Evolutionary conservation across 495 filamentous ascomycete genomes (phyloP).

Genomic region (Xylaria sp.): DNA sequence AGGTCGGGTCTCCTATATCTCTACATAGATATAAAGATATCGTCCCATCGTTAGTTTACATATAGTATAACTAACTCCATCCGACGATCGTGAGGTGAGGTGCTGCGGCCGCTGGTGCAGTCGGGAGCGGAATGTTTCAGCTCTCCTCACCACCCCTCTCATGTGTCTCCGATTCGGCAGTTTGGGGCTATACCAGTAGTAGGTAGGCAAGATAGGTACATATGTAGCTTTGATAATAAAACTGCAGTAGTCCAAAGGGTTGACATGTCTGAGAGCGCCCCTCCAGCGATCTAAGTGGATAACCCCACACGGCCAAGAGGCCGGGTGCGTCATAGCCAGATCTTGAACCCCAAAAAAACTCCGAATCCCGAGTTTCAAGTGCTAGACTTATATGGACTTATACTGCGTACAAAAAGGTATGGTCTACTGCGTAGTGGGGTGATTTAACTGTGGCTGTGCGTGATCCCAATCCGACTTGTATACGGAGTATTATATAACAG

Average conservation of each 20-base stretch:
- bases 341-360: constrained; percentile 20
- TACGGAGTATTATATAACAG: too few relatives aligned
- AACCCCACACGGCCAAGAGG: constrained; percentile 21
- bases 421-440: too few relatives aligned
- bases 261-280: not conserved
- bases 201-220: too few relatives aligned
- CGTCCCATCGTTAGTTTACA: not conserved
- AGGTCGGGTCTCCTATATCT: not conserved
- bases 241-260: not conserved
- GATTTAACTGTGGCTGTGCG: too few relatives aligned
- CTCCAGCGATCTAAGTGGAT: not conserved
- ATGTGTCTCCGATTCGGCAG: constrained; percentile 16
- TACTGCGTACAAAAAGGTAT: too few relatives aligned
- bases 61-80: not conserved
- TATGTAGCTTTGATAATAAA: not conserved
- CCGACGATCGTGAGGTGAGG: not conserved
- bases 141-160: not conserved
- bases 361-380: constrained; percentile 27
- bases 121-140: not conserved
- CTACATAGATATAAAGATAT: not conserved
- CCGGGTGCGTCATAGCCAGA: constrained; percentile 4
- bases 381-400: too few relatives aligned
- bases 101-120: constrained; percentile 12
- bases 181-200: not conserved
- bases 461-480: too few relatives aligned